Conservation (phyloP, 1,284 basidiomycete species). For the Cryptococcus neoformans region DNA sequence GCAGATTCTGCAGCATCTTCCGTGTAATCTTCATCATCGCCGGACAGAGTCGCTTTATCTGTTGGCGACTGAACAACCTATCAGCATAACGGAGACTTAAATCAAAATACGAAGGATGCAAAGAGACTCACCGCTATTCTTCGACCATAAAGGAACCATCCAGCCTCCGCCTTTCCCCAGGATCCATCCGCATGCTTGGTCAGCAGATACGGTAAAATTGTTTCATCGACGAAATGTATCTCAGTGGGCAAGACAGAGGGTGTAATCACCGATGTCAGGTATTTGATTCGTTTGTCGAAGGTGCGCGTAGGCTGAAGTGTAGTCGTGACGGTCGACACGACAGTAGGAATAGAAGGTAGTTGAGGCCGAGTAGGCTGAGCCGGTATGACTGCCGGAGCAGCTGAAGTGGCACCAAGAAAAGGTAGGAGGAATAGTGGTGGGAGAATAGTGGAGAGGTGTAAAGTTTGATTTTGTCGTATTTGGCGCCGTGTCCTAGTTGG, state of each 20-base stretch:
- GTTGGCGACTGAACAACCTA: neutral
- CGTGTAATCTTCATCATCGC: constrained; percentile 9
- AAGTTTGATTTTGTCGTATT: neutral
- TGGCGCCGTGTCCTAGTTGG: neutral
- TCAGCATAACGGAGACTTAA: neutral
- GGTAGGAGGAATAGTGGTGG: constrained; percentile 11
- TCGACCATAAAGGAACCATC: constrained; percentile 38
- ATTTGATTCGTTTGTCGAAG: constrained; percentile 6
- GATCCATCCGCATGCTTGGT: constrained; percentile 26
- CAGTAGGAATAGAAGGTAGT: neutral
- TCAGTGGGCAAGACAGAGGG: constrained; percentile 12
- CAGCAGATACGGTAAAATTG: constrained; percentile 31
- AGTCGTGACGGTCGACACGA: neutral
- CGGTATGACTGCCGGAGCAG: constrained; percentile 6
- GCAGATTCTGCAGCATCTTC: neutral
- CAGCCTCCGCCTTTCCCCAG: constrained; percentile 27
- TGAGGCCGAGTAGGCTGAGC: neutral
- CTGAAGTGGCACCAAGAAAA: constrained; percentile 1
- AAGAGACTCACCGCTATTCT: constrained; percentile 16
- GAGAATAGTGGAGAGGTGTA: neutral
- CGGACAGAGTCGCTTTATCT: constrained; percentile 1
- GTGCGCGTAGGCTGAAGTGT: neutral
- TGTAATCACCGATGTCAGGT: constrained; percentile 11
- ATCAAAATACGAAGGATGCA: too few species aligned
- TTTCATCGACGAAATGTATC: constrained; percentile 19